Conservation (phyloP, 1,284 basidiomycete genomes). For the Heterobasidion parviporum region DNA sequence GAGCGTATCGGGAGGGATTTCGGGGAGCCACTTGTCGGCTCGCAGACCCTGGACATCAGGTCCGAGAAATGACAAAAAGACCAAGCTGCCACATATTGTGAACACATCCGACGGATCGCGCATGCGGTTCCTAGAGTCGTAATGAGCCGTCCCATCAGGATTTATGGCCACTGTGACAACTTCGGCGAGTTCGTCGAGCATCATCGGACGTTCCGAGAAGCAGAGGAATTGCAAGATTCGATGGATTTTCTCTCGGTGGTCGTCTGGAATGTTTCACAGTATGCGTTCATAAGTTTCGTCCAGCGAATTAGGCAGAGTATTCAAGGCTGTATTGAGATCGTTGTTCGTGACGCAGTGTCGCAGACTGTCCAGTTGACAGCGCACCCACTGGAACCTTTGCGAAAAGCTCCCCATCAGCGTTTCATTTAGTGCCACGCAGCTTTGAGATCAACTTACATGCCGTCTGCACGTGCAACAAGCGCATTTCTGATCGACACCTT, state of each 20-base stretch:
- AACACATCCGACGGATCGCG: not conserved
- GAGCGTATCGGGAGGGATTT: too few species aligned
- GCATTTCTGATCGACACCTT: not conserved
- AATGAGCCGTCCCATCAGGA: not conserved
- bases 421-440: not conserved
- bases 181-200: not conserved
- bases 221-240: constrained; percentile 6
- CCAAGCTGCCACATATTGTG: not conserved
- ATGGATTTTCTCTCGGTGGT: not conserved
- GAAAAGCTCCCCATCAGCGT: too few species aligned
- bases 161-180: not conserved
- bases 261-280: not conserved
- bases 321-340: not conserved
- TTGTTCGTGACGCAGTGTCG: not conserved
- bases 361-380: constrained; percentile 2
- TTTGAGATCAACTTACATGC: not conserved
- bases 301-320: not conserved
- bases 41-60: not conserved
- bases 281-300: constrained; percentile 5
- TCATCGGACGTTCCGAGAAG: not conserved
- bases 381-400: constrained; percentile 1
- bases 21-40: too few species aligned
- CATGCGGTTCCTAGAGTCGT: not conserved
- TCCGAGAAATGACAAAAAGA: not conserved
- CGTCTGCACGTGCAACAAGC: not conserved